Evolutionary conservation across 805 yeast genomes (phyloP).

Genomic region (Cyberlindnera sargentensis): DNA sequence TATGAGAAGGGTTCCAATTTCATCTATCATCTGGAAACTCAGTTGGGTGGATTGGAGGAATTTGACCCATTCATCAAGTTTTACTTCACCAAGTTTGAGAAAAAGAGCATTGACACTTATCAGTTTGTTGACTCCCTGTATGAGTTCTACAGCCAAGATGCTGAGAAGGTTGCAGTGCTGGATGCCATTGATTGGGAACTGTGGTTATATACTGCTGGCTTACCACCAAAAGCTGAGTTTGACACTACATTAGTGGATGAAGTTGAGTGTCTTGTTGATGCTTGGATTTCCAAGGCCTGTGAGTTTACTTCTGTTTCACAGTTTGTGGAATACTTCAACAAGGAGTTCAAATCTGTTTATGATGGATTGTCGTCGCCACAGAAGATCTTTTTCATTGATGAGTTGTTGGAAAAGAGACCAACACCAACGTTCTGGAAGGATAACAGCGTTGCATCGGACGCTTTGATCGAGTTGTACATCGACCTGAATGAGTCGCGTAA

Average conservation of each 20-base stretch:
- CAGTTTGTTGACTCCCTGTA: slow-evolving; percentile 73
- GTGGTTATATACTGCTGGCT: slow-evolving; percentile 78
- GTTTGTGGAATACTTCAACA: slow-evolving; percentile 11
- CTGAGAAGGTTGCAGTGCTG: slow-evolving; percentile 41
- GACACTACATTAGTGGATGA: slow-evolving; percentile 73
- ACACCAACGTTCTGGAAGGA: slow-evolving; percentile 31
- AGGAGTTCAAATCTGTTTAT: slow-evolving; percentile 27
- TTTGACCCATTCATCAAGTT: slow-evolving; percentile 78
- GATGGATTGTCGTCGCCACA: slow-evolving; percentile 63
- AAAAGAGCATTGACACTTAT: slow-evolving; percentile 70
- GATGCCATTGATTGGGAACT: slow-evolving; percentile 76
- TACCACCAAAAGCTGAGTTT: slow-evolving; percentile 83
- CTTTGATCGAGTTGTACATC: slow-evolving; percentile 31
- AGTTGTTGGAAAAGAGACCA: slow-evolving; percentile 45
- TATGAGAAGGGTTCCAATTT: slow-evolving; percentile 87
- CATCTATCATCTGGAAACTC: slow-evolving; percentile 64
- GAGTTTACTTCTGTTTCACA: slow-evolving; percentile 9
- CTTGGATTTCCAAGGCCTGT: slow-evolving; percentile 40
- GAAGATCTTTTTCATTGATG: slow-evolving; percentile 70
- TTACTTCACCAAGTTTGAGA: slow-evolving; percentile 66
- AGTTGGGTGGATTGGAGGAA: slow-evolving; percentile 52
- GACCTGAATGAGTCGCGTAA: slow-evolving; percentile 46
- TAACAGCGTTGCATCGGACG: slow-evolving; percentile 27
- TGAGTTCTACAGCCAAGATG: slow-evolving; percentile 44
- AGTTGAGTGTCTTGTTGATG: slow-evolving; percentile 56